phyloP scores from a whole-genome alignment of 1,139 yeast species.

The Meyerozyma sp. region DNA sequence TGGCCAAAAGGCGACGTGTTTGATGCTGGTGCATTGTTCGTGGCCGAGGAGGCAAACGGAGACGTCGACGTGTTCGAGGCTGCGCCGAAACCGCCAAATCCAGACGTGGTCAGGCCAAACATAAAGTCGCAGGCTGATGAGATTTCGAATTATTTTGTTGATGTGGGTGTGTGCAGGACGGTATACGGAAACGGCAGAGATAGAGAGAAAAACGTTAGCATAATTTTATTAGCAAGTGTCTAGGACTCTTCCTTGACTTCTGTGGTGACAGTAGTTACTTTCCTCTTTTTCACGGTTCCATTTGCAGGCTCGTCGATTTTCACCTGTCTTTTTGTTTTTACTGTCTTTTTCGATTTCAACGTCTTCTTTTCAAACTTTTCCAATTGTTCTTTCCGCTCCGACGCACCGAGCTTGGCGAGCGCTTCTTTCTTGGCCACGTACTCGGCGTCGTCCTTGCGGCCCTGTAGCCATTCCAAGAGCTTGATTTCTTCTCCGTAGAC shows the following conservation, averaged over 20 bases:
- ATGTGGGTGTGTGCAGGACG: slow-evolving; percentile 2
- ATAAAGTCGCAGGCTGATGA: slow-evolving; percentile 5
- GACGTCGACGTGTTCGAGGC: slow-evolving; percentile 7
- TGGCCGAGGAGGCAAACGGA: slow-evolving; percentile 10
- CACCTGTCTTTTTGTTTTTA: slow-evolving; percentile 3
- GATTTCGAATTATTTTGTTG: slow-evolving; percentile 1
- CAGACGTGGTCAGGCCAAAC: slow-evolving; percentile 19
- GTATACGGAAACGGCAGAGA: not conserved
- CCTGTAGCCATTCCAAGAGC: slow-evolving; percentile 64
- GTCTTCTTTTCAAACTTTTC: slow-evolving; percentile 32
- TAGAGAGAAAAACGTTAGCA: not conserved
- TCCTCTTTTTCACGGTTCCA: slow-evolving; percentile 3
- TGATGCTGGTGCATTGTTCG: slow-evolving; percentile 4
- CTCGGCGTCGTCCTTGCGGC: slow-evolving; percentile 49
- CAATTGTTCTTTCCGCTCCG: slow-evolving; percentile 49
- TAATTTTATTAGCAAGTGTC: not conserved
- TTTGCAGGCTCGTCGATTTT: slow-evolving; percentile 1
- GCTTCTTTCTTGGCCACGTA: slow-evolving; percentile 41
- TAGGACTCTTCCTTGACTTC: not conserved
- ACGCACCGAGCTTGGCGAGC: slow-evolving; percentile 51
- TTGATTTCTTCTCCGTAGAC: slow-evolving; percentile 81
- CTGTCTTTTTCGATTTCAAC: slow-evolving; percentile 17
- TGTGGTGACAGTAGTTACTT: slow-evolving; percentile 1
- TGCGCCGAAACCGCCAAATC: slow-evolving; percentile 22
- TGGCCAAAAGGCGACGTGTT: slow-evolving; percentile 3